Base-by-base conservation (phyloP, 352 stramenopile genomes). In the Phytophthora pini region DNA sequence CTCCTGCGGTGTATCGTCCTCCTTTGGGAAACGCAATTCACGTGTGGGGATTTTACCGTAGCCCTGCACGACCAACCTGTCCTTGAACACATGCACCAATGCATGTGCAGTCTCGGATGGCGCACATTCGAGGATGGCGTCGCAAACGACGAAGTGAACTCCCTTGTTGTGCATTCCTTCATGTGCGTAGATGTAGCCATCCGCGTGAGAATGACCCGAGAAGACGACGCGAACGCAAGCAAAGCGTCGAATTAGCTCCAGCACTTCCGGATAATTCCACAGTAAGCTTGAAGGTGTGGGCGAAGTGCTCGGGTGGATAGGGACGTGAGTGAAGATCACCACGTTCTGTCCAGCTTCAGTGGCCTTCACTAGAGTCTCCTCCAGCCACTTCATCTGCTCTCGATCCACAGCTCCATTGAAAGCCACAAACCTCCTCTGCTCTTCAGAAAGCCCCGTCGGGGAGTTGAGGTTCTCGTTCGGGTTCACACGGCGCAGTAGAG, bases 381-480 rank as follows among this genome's bases (percentile, higher is more conserved):
- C 41, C 9, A 95, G 57, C 85, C 85, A 95, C 29, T 40, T 26
- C 40, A 93, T 77, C 59, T 95, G 87, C 39, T 54, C 53, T 27
- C 17, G 36, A 65, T 92, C 80, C 22, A 95, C 60, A 17, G 69
- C 87, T 56, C 83, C 87, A 58, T 95, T 94, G 61, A 90, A 95
- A 31, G 81, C 84, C 6, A 94, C 87, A 39, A 89, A 93, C 56
- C 87, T 74, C 53, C 79, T 52, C 39, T 80, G 51, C 9, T 70
- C 41, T 9, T 74, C 77, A 4, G 66, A 44, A 10, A 95, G 60
- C 3, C 83, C 77, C 22, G 70, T 61, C 2, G 82, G 81, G 41
- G 87, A 95, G 59, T 95, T 93, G 32, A 92, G 61, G 50, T 89
- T 86, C 46, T 79, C 70, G 72, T 95, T 95, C 13, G 69, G 76